Base-by-base conservation (phyloP, 352 stramenopile genomes). In the Globisporangium abappressorium region DNA sequence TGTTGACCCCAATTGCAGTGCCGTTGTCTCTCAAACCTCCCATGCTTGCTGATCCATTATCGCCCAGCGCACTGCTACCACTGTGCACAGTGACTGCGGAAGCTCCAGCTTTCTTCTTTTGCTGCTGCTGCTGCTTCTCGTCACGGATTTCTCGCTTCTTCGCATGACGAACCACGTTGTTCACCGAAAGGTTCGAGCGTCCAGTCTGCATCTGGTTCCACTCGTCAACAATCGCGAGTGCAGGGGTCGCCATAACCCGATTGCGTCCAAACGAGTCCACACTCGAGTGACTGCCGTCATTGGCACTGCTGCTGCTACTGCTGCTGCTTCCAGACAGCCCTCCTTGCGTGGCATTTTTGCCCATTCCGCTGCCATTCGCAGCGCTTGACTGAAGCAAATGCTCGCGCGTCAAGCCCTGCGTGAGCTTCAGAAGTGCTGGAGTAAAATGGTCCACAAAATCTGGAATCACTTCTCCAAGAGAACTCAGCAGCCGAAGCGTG, bases 231-330 rank as follows among this genome's bases (percentile, higher is more conserved):
- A 95, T 92, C 36, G 87, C 89, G 53, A 96, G 74, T 5, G 85
- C 89, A 18, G 89, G 89, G 12, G 89, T 96, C n/a, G 89, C 89
- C 89, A 95, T 94, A 30, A 96, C 87, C 51, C 87, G 84, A 38
- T 94, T 90, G 0, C 85, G 78, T 26, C 79, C 83, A 76, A 91
- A 92, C n/a, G 84, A 89, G 57, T 94, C 86, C 55, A 87, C 79
- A 63, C 74, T 74, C 22, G 41, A 64, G 61, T 81, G 72, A 18
- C 70, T 76, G 60, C 77, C 82, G 62, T 82, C 74, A 22, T 67
- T 69, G 41, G 73, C 74, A 33, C 70, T 55, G 64, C 73, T 79
- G n/a, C 57, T 49, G 15, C 51, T 72, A 65, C 68, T 64, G 53
- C 62, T 43, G 8, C 26, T 28, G 24, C 49, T 65, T 7, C 61